A percentile compares a stretch with the other conserved stretches of the same genome.
These are phyloP conservation scores for Amesomyces nigricolor DNA, from an alignment of 2,329 filamentous ascomycete genomes.

Conservation along the genomic window DNA sequence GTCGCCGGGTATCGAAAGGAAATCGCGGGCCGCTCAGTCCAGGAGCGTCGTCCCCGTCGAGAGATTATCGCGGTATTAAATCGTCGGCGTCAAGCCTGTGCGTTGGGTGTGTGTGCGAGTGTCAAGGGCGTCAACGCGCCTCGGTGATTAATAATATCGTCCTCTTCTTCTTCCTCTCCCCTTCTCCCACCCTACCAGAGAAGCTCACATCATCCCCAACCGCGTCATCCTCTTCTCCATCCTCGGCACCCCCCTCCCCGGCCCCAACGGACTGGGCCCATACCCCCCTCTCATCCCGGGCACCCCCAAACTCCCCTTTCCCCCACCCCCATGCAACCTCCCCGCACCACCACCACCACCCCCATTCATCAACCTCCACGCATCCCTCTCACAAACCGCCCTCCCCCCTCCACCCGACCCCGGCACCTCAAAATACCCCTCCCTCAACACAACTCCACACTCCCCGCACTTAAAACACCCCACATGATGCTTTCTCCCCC, in stretches of 20 bases:
- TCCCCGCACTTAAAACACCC: conserved; percentile 79
- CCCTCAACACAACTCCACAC: conserved; percentile 66
- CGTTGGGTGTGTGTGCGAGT: not conserved
- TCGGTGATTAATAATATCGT: not conserved
- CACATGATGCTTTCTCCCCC: conserved; percentile 74
- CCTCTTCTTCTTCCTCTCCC: not conserved
- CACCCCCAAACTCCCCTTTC: conserved; percentile 26
- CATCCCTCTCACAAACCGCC: conserved; percentile 84
- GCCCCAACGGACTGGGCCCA: conserved; percentile 31
- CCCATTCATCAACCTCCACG: conserved; percentile 48
- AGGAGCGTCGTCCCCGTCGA: not conserved
- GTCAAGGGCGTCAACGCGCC: conserved; percentile 6
- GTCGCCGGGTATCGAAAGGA: conserved; percentile 15
- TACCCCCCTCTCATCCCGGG: conserved; percentile 17
- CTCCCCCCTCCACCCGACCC: conserved; percentile 45
- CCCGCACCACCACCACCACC: conserved; percentile 17
- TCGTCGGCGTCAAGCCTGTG: conserved; percentile 2
- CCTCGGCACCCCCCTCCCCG: conserved; percentile 37
- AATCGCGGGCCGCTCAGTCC: conserved; percentile 12
- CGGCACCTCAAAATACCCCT: conserved; percentile 83
- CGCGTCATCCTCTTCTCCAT: conserved; percentile 61
- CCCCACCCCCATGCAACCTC: conserved; percentile 21
- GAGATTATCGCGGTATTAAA: not conserved
- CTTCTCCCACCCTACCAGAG: not conserved
- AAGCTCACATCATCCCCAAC: conserved; percentile 48